Conservation (phyloP, 2,329 filamentous ascomycete genomes). For the Pestalotiopsis sp. region DNA sequence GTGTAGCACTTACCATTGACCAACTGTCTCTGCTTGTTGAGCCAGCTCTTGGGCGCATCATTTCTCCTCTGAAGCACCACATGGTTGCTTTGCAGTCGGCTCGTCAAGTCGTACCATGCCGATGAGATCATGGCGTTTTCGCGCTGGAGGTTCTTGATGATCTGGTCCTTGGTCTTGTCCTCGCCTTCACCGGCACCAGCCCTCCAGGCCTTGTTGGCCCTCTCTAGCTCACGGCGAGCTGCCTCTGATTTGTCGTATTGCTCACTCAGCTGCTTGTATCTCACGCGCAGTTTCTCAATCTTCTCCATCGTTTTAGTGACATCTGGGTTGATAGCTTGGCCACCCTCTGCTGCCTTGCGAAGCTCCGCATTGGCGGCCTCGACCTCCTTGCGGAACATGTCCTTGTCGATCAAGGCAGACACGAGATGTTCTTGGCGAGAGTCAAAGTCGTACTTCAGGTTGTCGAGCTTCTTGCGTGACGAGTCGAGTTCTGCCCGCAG, state of each 20-base stretch:
- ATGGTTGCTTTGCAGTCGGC: slow-evolving; percentile 80
- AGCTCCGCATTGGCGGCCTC: slow-evolving; percentile 48
- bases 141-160: slow-evolving; percentile 71
- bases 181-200: slow-evolving; percentile 51
- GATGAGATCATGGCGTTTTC: slow-evolving; percentile 79
- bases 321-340: slow-evolving; percentile 33
- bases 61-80: slow-evolving; percentile 76
- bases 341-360: slow-evolving; percentile 37
- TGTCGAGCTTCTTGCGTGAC: slow-evolving; percentile 53
- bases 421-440: slow-evolving; percentile 63
- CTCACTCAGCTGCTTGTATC: slow-evolving; percentile 61
- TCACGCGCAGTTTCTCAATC: slow-evolving; percentile 59
- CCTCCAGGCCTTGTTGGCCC: slow-evolving; percentile 55
- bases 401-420: slow-evolving; percentile 62
- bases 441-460: slow-evolving; percentile 55
- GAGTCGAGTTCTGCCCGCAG: slow-evolving; percentile 61
- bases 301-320: slow-evolving; percentile 48
- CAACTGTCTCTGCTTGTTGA: slow-evolving; percentile 79
- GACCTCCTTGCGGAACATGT: slow-evolving; percentile 58
- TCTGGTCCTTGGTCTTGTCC: slow-evolving; percentile 57
- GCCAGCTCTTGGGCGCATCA: slow-evolving; percentile 79
- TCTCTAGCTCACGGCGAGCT: slow-evolving; percentile 59
- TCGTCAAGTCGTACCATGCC: slow-evolving; percentile 86
- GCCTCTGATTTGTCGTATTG: slow-evolving; percentile 63
- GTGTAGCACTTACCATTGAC: slow-evolving; percentile 55